Conservation (phyloP, 805 yeast genomes). For the Spathaspora gorwiae region DNA sequence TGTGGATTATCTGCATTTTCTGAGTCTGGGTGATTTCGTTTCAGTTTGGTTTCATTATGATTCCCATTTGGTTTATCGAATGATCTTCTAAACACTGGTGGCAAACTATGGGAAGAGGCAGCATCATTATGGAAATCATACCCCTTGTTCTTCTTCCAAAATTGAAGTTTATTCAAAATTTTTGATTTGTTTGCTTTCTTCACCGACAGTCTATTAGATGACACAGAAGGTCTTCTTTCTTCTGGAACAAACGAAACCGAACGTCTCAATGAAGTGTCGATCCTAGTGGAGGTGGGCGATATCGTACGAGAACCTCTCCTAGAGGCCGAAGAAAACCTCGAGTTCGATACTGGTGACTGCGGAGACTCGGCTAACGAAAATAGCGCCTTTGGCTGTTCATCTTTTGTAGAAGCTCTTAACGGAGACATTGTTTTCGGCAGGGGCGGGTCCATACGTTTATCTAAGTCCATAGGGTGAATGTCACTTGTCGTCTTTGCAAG, state of each 20-base stretch:
- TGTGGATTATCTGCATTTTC: neutral
- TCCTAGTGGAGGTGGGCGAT: conserved; percentile 1
- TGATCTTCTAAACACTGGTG: neutral
- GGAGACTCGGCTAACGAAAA: conserved; percentile 3
- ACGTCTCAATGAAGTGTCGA: conserved; percentile 4
- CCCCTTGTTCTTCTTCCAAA: conserved; percentile 29
- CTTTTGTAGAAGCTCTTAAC: neutral
- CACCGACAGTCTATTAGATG: conserved; percentile 6
- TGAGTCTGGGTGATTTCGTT: neutral
- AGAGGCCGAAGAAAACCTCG: neutral
- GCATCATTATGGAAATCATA: conserved; percentile 2
- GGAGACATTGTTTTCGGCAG: neutral
- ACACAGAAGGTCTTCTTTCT: conserved; percentile 12
- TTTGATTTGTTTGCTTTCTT: conserved; percentile 13
- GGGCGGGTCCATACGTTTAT: conserved; percentile 3
- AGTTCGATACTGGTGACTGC: neutral
- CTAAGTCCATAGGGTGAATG: conserved; percentile 5
- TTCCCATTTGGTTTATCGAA: neutral
- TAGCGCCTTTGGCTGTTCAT: neutral
- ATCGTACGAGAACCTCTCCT: neutral
- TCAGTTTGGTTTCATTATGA: neutral
- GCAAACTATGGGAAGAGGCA: conserved; percentile 1
- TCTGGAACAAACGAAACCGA: conserved; percentile 17
- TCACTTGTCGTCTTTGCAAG: conserved; percentile 1
- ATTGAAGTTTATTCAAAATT: conserved; percentile 30